Conservation (phyloP, 352 stramenopile species). For the Hyaloperonospora brassicae region DNA sequence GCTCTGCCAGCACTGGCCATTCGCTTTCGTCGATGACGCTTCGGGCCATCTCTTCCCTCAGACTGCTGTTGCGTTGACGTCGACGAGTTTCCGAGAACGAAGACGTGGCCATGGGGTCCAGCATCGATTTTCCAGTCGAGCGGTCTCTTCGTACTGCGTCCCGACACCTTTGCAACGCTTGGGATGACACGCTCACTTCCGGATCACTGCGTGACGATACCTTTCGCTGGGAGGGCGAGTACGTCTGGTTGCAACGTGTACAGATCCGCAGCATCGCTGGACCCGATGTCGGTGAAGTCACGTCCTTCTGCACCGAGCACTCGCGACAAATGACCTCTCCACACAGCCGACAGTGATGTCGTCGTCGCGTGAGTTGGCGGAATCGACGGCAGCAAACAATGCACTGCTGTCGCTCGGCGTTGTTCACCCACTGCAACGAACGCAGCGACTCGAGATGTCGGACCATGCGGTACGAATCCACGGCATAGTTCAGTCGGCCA, state of each 20-base stretch:
- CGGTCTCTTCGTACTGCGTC: neutral
- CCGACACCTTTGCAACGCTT: slow-evolving; percentile 15
- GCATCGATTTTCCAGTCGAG: slow-evolving; percentile 1
- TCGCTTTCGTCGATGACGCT: slow-evolving; percentile 3
- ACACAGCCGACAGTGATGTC: slow-evolving; percentile 72
- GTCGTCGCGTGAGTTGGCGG: slow-evolving; percentile 50
- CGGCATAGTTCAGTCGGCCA: slow-evolving; percentile 42
- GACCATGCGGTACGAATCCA: slow-evolving; percentile 58
- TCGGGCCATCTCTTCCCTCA: slow-evolving; percentile 6
- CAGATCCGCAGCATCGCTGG: slow-evolving; percentile 63
- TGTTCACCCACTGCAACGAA: slow-evolving; percentile 47
- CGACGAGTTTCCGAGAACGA: slow-evolving; percentile 1
- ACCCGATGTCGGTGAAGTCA: slow-evolving; percentile 55
- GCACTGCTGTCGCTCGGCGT: slow-evolving; percentile 46
- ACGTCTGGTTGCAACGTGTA: slow-evolving; percentile 35
- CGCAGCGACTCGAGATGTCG: slow-evolving; percentile 47
- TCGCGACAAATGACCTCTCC: slow-evolving; percentile 68
- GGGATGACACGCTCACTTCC: slow-evolving; percentile 10
- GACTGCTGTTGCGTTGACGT: slow-evolving; percentile 9
- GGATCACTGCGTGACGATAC: slow-evolving; percentile 12
- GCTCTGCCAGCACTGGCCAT: neutral
- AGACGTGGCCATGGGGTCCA: slow-evolving; percentile 1
- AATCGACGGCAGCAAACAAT: slow-evolving; percentile 60
- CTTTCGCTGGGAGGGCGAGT: slow-evolving; percentile 14
- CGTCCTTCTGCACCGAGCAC: slow-evolving; percentile 66